These are phyloP conservation scores for Geosmithia flava DNA, from an alignment of 2,329 filamentous ascomycete species.

Conservation along the genomic window DNA sequence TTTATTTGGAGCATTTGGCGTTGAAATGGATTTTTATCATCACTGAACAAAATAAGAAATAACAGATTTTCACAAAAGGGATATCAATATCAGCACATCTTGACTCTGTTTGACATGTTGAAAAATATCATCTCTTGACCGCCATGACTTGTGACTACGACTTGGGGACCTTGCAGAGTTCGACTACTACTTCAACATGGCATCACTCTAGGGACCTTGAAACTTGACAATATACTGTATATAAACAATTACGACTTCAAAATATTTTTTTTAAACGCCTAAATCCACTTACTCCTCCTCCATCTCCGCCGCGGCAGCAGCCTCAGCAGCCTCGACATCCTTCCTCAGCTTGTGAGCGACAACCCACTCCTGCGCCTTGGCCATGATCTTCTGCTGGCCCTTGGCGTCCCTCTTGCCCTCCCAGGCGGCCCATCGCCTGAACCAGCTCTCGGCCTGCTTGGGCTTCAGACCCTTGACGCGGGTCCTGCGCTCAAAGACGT, in stretches of 20 bases:
- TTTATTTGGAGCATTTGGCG: too few relatives aligned
- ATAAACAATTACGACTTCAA: neutral
- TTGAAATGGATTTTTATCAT: too few relatives aligned
- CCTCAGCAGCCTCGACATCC: constrained; percentile 15
- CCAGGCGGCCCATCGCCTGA: constrained; percentile 84
- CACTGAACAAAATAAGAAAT: too few relatives aligned
- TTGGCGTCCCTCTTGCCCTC: constrained; percentile 62
- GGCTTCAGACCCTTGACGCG: constrained; percentile 63
- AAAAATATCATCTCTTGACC: too few relatives aligned
- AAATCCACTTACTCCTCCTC: constrained; percentile 17
- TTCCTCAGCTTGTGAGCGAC: constrained; percentile 34
- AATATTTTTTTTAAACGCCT: constrained; percentile 3
- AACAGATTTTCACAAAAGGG: too few relatives aligned
- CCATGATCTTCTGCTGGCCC: constrained; percentile 58
- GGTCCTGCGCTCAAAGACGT: constrained; percentile 71
- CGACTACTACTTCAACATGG: too few relatives aligned
- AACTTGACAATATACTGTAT: neutral
- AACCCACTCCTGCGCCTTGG: constrained; percentile 59
- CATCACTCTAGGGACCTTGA: too few relatives aligned
- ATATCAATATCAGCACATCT: too few relatives aligned
- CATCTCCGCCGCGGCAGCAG: constrained; percentile 13
- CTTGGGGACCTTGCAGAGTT: too few relatives aligned
- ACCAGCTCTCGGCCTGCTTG: constrained; percentile 74
- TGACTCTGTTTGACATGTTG: too few relatives aligned
- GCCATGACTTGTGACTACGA: too few relatives aligned